Evolutionary conservation across 2,329 filamentous ascomycete species (phyloP).

Genomic region (Colletotrichum tropicicola): DNA sequence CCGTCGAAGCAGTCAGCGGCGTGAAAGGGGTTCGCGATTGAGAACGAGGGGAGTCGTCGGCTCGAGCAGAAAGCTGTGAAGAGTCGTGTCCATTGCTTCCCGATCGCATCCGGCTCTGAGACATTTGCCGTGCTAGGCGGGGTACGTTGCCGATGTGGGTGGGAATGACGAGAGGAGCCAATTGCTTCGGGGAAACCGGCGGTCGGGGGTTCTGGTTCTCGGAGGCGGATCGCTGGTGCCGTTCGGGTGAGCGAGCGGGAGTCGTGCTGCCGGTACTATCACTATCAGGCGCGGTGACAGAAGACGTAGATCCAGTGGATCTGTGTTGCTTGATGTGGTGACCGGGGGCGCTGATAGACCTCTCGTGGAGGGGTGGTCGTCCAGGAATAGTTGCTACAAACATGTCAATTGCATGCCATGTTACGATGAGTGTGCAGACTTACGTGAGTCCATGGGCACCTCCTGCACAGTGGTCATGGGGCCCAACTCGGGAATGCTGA

Average conservation of each 20-base stretch:
- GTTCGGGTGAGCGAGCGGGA: slow-evolving; percentile 15
- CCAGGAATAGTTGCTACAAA: slow-evolving; percentile 73
- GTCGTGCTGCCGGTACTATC: not conserved
- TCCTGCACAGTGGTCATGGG: slow-evolving; percentile 77
- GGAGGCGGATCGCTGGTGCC: slow-evolving; percentile 29
- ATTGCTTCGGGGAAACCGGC: slow-evolving; percentile 61
- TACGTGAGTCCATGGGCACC: slow-evolving; percentile 75
- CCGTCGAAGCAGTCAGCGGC: slow-evolving; percentile 51
- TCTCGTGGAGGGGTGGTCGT: slow-evolving; percentile 70
- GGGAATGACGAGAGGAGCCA: slow-evolving; percentile 66
- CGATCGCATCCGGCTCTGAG: slow-evolving; percentile 55
- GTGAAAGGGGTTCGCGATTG: slow-evolving; percentile 54
- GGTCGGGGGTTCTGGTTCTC: slow-evolving; percentile 23
- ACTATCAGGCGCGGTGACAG: slow-evolving; percentile 36
- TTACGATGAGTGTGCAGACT: slow-evolving; percentile 42
- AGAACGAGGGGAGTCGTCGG: slow-evolving; percentile 54
- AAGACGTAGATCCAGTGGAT: slow-evolving; percentile 46
- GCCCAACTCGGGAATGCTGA: slow-evolving; percentile 71
- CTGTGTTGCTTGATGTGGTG: slow-evolving; percentile 57
- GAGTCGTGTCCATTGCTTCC: slow-evolving; percentile 53
- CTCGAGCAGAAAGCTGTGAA: slow-evolving; percentile 48
- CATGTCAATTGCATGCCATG: slow-evolving; percentile 6
- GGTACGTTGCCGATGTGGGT: slow-evolving; percentile 32
- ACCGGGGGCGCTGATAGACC: slow-evolving; percentile 70
- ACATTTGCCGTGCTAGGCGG: slow-evolving; percentile 44